Percentiles rank a stretch among this genome's conserved stretches.
These are phyloP conservation scores for Xylaria grammica DNA, from an alignment of 495 filamentous ascomycete species.

Conservation along the genomic window DNA sequence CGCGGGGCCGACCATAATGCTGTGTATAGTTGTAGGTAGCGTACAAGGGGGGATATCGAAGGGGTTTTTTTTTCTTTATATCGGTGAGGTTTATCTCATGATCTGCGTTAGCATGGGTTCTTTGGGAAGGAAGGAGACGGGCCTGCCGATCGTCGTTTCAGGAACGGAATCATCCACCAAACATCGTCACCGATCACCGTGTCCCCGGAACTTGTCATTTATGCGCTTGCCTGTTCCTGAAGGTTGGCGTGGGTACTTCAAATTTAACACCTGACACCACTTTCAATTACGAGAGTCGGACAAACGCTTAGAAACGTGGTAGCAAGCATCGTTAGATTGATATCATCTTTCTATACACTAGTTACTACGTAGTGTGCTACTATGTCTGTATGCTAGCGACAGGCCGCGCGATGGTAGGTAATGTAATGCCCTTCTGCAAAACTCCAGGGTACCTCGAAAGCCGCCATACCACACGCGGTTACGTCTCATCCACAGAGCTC, in stretches of 20 bases:
- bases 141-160: conserved; percentile 21
- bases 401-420: background rate
- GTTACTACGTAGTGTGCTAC: too few relatives aligned
- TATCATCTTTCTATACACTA: background rate
- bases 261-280: background rate
- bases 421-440: background rate
- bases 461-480: too few relatives aligned
- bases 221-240: conserved; percentile 2
- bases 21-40: background rate
- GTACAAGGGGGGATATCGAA: background rate
- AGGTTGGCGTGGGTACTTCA: too few relatives aligned
- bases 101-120: conserved; percentile 10
- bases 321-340: background rate
- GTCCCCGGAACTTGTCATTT: conserved; percentile 1
- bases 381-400: background rate
- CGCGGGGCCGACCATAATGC: background rate
- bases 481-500: background rate
- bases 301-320: background rate
- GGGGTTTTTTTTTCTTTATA: background rate
- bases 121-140: background rate
- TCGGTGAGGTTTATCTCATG: background rate
- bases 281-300: background rate
- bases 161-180: conserved; percentile 16
- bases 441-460: background rate
- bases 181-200: background rate